Evolutionary conservation across 2,329 filamentous ascomycete genomes (phyloP), one percentile per base, ranked within the genome.

Genomic region (Ascochyta fabae): DNA sequence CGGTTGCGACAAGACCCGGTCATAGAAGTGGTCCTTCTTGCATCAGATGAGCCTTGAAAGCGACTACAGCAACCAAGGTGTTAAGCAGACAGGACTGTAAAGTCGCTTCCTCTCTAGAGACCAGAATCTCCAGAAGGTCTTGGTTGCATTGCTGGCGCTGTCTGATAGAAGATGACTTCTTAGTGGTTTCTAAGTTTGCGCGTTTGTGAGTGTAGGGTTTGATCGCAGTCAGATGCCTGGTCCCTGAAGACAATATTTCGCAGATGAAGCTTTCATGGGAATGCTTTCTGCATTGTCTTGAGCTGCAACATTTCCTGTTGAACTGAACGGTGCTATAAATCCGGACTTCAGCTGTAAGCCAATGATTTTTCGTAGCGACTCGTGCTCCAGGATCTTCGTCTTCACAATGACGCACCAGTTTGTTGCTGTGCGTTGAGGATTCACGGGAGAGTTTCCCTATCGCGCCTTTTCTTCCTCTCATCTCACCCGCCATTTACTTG

Each of bases 401-500:
- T 35, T 16, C 15, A 23, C 19, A 4, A 10, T 29, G 27, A 12
- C 27, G 36, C 22, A 35, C 41, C n/a, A 27, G 22, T 24, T 13
- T 31, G 40, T 16, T 23, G 34, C 19, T 3, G n/a, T 27, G 33
- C 15, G 36, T 41, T 39, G 8, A 9, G 15, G 42, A 34, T 27
- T 38, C 38, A 41, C 35, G 22, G 19, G 15, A 7, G 12, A 2
- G 12, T 12, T 33, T 27, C 33, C 42, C 23, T 39, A 29, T 43
- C 53, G 47, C 53, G 26, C 42, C 42, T 51, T 47, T 33, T 51
- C 33, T 35, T 29, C 6, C 23, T 15, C 12, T 27, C n/a, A 45
- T 40, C 41, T 27, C 27, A 41, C 39, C 34, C 29, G 22, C 22
- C 3, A n/a, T 8, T 27, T 10, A 23, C 38, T n/a, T 36, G 42